Base-by-base conservation (phyloP, 805 yeast genomes). In the Myxozyma sirexii region DNA sequence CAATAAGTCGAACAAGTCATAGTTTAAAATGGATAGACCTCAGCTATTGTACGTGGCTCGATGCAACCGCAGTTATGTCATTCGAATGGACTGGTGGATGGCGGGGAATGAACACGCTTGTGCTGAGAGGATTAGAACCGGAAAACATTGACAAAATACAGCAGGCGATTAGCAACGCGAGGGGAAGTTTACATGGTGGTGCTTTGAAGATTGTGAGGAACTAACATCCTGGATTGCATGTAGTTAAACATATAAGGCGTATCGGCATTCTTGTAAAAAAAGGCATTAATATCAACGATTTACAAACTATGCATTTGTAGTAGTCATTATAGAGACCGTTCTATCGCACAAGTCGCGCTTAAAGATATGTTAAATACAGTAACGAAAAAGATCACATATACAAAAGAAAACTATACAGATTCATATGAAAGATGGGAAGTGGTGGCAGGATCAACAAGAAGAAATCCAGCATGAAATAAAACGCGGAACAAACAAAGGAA, bases 1-100 rank as follows among this genome's bases (percentile, higher is more conserved):
- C 35, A 21, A 45, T 62, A 8, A 54, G 60, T 27, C 21, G 43
- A 19, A 27, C 54, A 12, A 44, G 54, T 38, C 33, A 38, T 43
- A 47, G 59, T 41, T 27, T 62, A 10, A 62, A 60, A 35, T 62
- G 66, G 66, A 42, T 62, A 10, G 66, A 62, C 31, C 31, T 62
- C 17, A 59, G 64, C 38, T 50, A 51, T 27, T 62, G 66, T 35
- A 27, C 57, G 17, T 62, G 66, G 66, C 44, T 62, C 19, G 61
- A 60, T 24, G 55, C 57, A 13, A 39, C 26, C n/a, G 61, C 51
- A n/a, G 26, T 60, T 7, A 5, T 29, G 35, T 60, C 65, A 17
- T 49, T 54, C 17, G 65, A 62, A 23, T 62, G 66, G 66, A 39
- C 47, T 5, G 35, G 44, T n/a, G 59, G 61, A 6, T 62, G 66